These are phyloP conservation scores for Metschnikowia kunwiensis DNA, from an alignment of 805 yeast genomes.

Conservation along the genomic window DNA sequence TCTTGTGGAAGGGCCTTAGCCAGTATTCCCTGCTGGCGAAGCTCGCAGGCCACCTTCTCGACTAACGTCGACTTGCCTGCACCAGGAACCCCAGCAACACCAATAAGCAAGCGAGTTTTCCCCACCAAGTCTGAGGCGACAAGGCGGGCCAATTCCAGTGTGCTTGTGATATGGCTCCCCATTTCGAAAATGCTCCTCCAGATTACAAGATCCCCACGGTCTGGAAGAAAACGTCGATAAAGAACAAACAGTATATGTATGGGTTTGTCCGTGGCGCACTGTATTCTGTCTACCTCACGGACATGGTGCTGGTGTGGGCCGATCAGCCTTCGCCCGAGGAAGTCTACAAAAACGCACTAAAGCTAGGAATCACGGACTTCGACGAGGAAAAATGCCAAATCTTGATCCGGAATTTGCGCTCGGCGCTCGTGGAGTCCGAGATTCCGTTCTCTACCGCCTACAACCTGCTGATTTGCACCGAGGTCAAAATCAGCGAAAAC, in stretches of 20 bases:
- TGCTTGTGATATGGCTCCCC: slow-evolving; percentile 11
- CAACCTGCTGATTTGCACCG: slow-evolving; percentile 1
- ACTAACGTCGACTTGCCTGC: slow-evolving; percentile 79
- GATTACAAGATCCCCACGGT: slow-evolving; percentile 4
- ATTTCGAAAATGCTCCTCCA: slow-evolving; percentile 5
- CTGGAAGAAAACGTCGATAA: slow-evolving; percentile 11
- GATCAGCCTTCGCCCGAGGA: slow-evolving; percentile 19
- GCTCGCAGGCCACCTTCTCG: slow-evolving; percentile 36
- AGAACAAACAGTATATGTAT: slow-evolving; percentile 10
- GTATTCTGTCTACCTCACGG: slow-evolving; percentile 27
- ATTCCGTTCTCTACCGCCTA: slow-evolving; percentile 1
- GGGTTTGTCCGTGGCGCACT: slow-evolving; percentile 15
- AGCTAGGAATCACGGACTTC: slow-evolving; percentile 30
- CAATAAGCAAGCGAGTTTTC: slow-evolving; percentile 46
- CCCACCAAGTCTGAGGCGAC: slow-evolving; percentile 6
- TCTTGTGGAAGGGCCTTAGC: slow-evolving; percentile 36
- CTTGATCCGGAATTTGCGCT: slow-evolving; percentile 17
- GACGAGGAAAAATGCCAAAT: slow-evolving; percentile 15
- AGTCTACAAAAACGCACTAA: slow-evolving; percentile 19
- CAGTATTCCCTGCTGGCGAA: slow-evolving; percentile 17
- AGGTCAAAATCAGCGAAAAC: slow-evolving; percentile 10
- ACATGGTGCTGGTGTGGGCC: slow-evolving; percentile 28
- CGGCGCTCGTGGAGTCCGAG: background rate
- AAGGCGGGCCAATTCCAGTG: slow-evolving; percentile 11
- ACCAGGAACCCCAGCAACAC: slow-evolving; percentile 79